Conservation (phyloP, 257 asterid species). For the Henckelia pumila region DNA sequence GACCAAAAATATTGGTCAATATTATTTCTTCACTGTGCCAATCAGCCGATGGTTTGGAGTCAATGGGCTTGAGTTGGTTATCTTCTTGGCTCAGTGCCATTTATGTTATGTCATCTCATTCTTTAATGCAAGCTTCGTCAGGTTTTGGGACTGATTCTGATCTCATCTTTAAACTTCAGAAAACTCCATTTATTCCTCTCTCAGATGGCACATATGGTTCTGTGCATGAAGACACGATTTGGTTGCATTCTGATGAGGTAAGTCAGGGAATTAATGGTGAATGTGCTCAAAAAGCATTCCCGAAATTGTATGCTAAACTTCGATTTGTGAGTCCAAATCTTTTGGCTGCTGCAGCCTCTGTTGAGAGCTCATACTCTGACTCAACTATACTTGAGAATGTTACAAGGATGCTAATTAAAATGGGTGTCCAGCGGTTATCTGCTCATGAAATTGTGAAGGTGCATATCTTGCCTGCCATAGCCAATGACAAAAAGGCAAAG, state of each 20-base stretch:
- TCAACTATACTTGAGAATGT: constrained; percentile 50
- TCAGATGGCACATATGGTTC: constrained; percentile 72
- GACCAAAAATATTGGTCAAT: constrained; percentile 60
- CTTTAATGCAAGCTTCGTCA: constrained; percentile 32
- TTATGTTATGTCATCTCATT: constrained; percentile 49
- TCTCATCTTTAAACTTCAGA: constrained; percentile 50
- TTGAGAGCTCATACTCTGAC: constrained; percentile 43
- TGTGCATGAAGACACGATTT: constrained; percentile 62
- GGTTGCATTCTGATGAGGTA: constrained; percentile 64
- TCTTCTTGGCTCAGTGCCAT: constrained; percentile 66
- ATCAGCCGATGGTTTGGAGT: constrained; percentile 52
- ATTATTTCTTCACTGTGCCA: constrained; percentile 59
- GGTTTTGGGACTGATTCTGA: constrained; percentile 45
- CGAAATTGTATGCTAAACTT: constrained; percentile 61
- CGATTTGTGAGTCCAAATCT: constrained; percentile 70
- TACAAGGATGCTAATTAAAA: constrained; percentile 66
- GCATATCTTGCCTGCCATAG: constrained; percentile 73
- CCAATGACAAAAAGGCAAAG: constrained; percentile 39
- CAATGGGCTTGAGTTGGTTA: constrained; percentile 80
- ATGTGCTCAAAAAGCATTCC: constrained; percentile 52
- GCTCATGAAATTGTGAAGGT: constrained; percentile 80
- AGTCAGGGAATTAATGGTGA: constrained; percentile 48
- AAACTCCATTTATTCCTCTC: constrained; percentile 79
- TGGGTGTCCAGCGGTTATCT: constrained; percentile 86
- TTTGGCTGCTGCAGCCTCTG: constrained; percentile 55